phyloP scores from a whole-genome alignment of 257 asterid species.

The Solanum chiquidenum region DNA sequence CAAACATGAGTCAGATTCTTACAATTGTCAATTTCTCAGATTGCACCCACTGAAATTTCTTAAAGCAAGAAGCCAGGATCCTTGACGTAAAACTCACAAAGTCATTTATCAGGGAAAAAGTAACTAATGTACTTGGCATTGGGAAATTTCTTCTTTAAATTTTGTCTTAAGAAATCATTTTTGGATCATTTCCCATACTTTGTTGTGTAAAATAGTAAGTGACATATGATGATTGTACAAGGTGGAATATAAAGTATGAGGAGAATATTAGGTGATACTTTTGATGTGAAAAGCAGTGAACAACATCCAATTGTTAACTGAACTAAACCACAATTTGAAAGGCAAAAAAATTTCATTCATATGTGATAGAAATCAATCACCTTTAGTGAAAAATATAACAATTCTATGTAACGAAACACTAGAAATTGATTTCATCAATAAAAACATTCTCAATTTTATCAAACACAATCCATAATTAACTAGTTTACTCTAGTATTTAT shows the following conservation, averaged over 20 bases:
- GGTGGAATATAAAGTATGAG: background rate
- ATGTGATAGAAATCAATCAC: background rate
- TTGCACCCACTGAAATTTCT: background rate
- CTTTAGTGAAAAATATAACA: background rate
- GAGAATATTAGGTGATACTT: background rate
- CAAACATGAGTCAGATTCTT: background rate
- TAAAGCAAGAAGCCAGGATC: background rate
- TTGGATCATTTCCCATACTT: background rate
- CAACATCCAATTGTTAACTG: background rate
- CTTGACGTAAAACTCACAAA: background rate
- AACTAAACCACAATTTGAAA: background rate
- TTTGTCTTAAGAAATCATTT: background rate
- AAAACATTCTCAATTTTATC: no score
- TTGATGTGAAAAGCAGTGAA: background rate
- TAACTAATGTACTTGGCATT: background rate
- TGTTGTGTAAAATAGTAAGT: background rate
- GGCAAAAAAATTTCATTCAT: background rate
- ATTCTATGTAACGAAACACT: no score
- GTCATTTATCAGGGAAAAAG: background rate
- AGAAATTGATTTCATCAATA: background rate
- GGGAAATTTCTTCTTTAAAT: background rate
- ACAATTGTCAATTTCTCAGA: background rate
- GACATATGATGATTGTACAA: background rate
- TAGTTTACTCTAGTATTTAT: no score
- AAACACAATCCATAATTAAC: background rate